Evolutionary conservation across 1,284 basidiomycete genomes (phyloP), one percentile per base, ranked within the genome.

Genomic region (Sanghuangporus weigelae): DNA sequence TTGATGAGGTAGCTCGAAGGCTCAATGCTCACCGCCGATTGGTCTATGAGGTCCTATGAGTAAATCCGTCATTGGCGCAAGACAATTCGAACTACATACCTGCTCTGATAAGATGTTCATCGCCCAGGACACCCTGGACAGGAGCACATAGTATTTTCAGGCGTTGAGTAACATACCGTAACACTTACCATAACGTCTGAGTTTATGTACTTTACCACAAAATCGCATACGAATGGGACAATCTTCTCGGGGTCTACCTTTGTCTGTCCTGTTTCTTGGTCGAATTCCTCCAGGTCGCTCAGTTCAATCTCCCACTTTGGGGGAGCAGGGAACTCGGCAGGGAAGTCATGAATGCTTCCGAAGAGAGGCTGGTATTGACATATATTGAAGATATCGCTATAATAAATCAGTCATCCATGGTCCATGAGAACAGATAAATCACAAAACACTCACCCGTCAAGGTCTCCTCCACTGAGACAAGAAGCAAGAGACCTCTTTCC

Each of bases 181-280:
- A 38, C 42, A 69, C 78, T 56, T 73, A 90, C 89, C 76, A 89
- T 73, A 40, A 90, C 81, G 69, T 93, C 91, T 0, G 89, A 91
- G 66, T 89, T 83, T 69, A 93, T 90, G 65, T 91, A 95, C 68
- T 93, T 86, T 21, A 94, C 84, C 36, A 95, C 79, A 71, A 95
- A 95, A 67, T 93, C 81, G 66, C 87, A 89, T 1, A 94, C 85
- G 67, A 94, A 91, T 1, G 87, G 79, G 6, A 93, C 82, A 0
- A 81, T 85, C 65, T 85, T 85, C 1, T 83, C 77, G 26, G 82
- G 77, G 3, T 81, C 79, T 1, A 90, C 75, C 26, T 49, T 19
- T 5, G 74, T 75, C 19, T 79, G 67, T 7, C 69, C 68, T 2
- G 68, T 66, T 0, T 68, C 65, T 12, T 36, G 55, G 23, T 60